Conservation (phyloP, 2,329 filamentous ascomycete species). For the Penicillium sp. region DNA sequence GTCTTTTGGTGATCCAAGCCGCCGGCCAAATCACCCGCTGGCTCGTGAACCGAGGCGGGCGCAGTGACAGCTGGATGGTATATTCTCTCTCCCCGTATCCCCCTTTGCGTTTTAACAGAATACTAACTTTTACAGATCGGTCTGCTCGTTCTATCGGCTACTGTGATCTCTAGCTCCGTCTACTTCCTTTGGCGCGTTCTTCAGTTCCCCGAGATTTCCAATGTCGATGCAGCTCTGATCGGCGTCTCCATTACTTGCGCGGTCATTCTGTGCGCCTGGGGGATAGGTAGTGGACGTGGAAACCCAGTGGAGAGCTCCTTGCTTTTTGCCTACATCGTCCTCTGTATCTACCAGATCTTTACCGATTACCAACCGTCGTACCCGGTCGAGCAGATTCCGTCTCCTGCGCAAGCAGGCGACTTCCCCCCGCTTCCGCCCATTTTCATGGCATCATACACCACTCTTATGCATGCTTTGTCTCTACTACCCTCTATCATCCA, state of each 20-base stretch:
- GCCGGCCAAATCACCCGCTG: slow-evolving; percentile 91
- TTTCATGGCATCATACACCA: slow-evolving; percentile 97
- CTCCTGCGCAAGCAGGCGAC: slow-evolving; percentile 62
- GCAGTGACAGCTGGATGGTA: slow-evolving; percentile 96
- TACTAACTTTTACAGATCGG: slow-evolving; percentile 63
- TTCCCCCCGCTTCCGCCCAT: slow-evolving; percentile 96
- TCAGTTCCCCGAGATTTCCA: slow-evolving; percentile 88
- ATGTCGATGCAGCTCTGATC: slow-evolving; percentile 88
- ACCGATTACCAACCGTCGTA: slow-evolving; percentile 90
- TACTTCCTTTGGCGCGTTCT: slow-evolving; percentile 97
- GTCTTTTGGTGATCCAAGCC: slow-evolving; percentile 90
- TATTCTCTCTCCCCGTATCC: slow-evolving; percentile 35
- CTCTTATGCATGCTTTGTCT: slow-evolving; percentile 78
- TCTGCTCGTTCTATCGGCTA: slow-evolving; percentile 82
- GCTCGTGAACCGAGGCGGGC: slow-evolving; percentile 82
- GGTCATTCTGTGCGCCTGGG: slow-evolving; percentile 89
- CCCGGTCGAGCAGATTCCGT: slow-evolving; percentile 56
- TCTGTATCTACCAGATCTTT: slow-evolving; percentile 99
- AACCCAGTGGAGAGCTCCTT: slow-evolving; percentile 95
- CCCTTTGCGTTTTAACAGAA: background rate
- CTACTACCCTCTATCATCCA: slow-evolving; percentile 80
- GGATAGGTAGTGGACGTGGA: slow-evolving; percentile 88
- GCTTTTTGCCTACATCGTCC: slow-evolving; percentile 94
- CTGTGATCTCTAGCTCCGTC: slow-evolving; percentile 86
- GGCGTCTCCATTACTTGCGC: slow-evolving; percentile 90